Base-by-base conservation (phyloP, 352 stramenopile genomes). In the Phytophthora multivora region DNA sequence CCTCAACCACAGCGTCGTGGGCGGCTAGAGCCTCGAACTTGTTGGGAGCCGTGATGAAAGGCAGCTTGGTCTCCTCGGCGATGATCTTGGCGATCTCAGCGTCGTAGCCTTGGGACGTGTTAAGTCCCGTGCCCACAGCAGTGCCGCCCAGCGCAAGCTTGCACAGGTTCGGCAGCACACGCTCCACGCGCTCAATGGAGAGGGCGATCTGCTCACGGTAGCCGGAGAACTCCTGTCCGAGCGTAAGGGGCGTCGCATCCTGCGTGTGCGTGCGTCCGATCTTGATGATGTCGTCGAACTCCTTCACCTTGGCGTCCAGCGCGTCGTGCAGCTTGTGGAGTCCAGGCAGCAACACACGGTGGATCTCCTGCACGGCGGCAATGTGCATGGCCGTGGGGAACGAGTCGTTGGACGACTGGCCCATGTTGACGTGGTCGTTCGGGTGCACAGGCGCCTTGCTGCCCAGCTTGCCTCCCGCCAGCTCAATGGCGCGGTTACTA, bases 321-420 rank as follows among this genome's bases (percentile, higher is more conserved):
- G 91, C 80, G 15, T 75, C 76, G 48, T 94, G 86, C 30, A 99
- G 75, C 30, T 85, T 80, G 58, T 86, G 70, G 9, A 97, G 76
- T 25, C 83, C 82, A 3, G 88, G 85, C 0, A 95, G 59, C 39
- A 94, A 53, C 39, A 90, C 73, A 41, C 81, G 74, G 39, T 89
- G 67, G 23, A 98, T 78, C 57, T 97, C 90, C 62, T 97, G 77
- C 12, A 96, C 92, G 15, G 82, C 79, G 3, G 90, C 88, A 77
- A 99, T 98, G 74, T 99, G 95, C 96, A 99, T 99, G 30, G 96
- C 96, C 15, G 95, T 99, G 0, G 97, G 97, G 69, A 98, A 99
- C 45, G 91, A 98, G 80, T 99, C 97, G 71, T 99, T 99, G 23
- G 79, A 96, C 38, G 87, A 98, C 72, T 99, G 96, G 51, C 95